A percentile compares a stretch with the other conserved stretches of the same genome.
Conservation (phyloP, 305 asterid species). For the Solanum hybrid region DNA sequence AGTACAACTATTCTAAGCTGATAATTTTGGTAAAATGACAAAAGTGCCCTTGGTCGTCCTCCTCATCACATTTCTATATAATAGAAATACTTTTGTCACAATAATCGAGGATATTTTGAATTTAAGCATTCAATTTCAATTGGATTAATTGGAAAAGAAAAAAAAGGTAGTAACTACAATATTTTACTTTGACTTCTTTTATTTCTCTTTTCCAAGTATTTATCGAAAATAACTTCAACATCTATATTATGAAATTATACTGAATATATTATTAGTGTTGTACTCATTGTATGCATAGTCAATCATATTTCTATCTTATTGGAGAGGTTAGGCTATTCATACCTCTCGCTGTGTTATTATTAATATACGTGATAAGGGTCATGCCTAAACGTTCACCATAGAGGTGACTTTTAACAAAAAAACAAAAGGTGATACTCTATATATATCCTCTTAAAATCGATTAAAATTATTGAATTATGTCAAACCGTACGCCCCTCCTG, state of each 20-base stretch:
- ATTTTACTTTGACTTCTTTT: background rate
- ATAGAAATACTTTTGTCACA: background rate
- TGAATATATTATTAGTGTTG: no score
- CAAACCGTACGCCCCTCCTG: background rate
- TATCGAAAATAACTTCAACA: no score
- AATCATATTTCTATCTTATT: background rate
- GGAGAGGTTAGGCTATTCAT: background rate
- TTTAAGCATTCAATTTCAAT: background rate
- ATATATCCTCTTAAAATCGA: background rate
- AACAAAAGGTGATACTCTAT: no score
- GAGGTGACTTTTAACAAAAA: background rate
- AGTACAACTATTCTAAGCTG: no score
- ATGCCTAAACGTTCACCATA: background rate
- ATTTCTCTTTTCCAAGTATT: background rate
- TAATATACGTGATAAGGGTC: background rate
- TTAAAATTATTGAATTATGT: background rate
- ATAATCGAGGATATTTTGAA: background rate
- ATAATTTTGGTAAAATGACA: no score
- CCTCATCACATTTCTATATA: no score
- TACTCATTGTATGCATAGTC: background rate
- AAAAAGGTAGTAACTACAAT: background rate
- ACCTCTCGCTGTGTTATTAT: background rate
- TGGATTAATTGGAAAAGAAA: background rate
- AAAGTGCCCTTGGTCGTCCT: no score
- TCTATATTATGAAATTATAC: no score